These are phyloP conservation scores for Spinellus fusiger DNA, from an alignment of 192 early-diverging fungal species.

Conservation along the genomic window DNA sequence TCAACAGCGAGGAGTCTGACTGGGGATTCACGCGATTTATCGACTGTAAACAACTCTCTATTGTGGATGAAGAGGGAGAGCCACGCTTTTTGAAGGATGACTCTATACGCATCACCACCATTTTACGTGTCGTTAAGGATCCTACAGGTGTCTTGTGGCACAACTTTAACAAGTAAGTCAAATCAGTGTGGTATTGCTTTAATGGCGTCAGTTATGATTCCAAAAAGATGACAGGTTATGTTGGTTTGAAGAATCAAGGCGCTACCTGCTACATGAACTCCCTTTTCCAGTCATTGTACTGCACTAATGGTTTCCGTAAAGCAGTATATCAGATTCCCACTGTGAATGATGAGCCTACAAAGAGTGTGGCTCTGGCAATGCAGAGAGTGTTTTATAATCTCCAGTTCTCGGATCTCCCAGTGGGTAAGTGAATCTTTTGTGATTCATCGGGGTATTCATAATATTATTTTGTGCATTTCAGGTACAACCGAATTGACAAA, in stretches of 20 bases:
- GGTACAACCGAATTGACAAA: conserved; percentile 91
- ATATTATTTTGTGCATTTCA: not conserved
- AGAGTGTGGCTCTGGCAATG: conserved; percentile 82
- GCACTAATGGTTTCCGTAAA: conserved; percentile 90
- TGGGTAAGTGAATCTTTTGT: conserved; percentile 33
- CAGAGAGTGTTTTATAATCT: conserved; percentile 94
- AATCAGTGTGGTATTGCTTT: not conserved
- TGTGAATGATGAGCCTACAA: conserved; percentile 79
- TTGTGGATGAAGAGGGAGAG: conserved; percentile 26
- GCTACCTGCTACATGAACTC: conserved; percentile 99
- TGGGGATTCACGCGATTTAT: conserved; percentile 93
- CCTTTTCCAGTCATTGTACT: conserved; percentile 90
- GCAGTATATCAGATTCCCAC: conserved; percentile 92
- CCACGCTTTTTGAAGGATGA: conserved; percentile 65
- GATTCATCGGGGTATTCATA: not conserved
- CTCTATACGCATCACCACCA: conserved; percentile 57
- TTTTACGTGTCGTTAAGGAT: conserved; percentile 76
- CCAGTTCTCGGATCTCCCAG: conserved; percentile 61
- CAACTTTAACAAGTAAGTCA: conserved; percentile 73
- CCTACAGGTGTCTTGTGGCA: conserved; percentile 92
- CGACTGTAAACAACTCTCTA: conserved; percentile 42
- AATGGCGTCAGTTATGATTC: conserved; percentile 70
- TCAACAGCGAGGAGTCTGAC: conserved; percentile 73
- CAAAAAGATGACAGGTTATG: conserved; percentile 82
- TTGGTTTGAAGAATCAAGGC: conserved; percentile 95